Evolutionary conservation across 495 filamentous ascomycete species (phyloP).

Genomic region (Aspergillus ellipticus): DNA sequence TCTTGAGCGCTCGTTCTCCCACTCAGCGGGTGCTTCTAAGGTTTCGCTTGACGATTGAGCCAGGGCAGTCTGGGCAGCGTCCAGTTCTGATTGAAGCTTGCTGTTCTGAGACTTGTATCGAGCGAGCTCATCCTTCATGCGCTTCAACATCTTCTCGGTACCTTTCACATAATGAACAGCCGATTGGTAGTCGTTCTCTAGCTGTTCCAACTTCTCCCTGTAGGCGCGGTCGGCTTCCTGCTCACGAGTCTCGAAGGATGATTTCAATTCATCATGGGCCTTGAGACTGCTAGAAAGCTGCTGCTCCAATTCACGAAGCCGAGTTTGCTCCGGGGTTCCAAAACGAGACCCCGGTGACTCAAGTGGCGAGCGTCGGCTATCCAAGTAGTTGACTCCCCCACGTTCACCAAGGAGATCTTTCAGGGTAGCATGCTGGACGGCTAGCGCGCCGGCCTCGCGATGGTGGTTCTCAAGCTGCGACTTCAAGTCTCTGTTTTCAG

Average conservation of each 20-base stretch:
- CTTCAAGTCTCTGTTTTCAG: conserved; percentile 74
- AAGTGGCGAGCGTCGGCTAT: conserved; percentile 53
- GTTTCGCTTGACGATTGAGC: conserved; percentile 29
- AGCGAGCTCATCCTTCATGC: conserved; percentile 92
- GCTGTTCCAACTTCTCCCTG: conserved; percentile 84
- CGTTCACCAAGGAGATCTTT: conserved; percentile 90
- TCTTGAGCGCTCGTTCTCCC: conserved; percentile 70
- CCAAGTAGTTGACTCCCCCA: conserved; percentile 64
- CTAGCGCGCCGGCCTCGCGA: conserved; percentile 82
- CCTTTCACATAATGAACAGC: conserved; percentile 99
- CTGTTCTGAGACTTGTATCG: conserved; percentile 83
- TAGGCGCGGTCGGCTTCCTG: conserved; percentile 82
- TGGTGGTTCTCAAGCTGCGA: conserved; percentile 76
- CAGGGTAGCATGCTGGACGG: conserved; percentile 85
- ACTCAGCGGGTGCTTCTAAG: conserved; percentile 51
- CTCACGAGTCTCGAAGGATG: conserved; percentile 68
- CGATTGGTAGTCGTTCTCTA: conserved; percentile 97
- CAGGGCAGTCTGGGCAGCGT: conserved; percentile 45
- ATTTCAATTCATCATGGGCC: conserved; percentile 79
- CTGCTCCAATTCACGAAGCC: conserved; percentile 85
- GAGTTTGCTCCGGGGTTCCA: conserved; percentile 72
- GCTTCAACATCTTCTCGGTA: conserved; percentile 97
- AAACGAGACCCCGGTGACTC: conserved; percentile 72
- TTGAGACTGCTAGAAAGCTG: conserved; percentile 74
- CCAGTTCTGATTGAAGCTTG: conserved; percentile 76